These are phyloP conservation scores for Oleoguttula mirabilis DNA, from an alignment of 495 filamentous ascomycete species.

Conservation along the genomic window DNA sequence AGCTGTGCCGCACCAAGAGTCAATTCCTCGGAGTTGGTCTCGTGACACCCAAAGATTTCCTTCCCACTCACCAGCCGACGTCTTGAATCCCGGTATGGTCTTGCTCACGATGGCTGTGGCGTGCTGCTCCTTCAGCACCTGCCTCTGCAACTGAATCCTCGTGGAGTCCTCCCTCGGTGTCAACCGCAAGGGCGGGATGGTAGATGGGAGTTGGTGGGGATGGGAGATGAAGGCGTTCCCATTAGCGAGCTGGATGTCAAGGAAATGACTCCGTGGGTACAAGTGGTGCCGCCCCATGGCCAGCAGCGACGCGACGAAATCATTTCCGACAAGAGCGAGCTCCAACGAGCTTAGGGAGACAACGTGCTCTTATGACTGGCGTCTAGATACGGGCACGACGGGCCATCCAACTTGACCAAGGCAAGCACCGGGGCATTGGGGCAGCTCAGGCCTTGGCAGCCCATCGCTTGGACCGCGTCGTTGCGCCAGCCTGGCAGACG, in stretches of 20 bases:
- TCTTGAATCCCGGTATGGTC: conserved; percentile 28
- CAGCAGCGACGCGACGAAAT: neutral
- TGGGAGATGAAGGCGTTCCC: neutral
- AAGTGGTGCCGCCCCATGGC: conserved; percentile 15
- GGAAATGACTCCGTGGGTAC: no score
- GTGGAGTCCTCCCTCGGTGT: conserved; percentile 15
- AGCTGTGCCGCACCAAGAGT: conserved; percentile 17
- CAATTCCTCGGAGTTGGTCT: neutral
- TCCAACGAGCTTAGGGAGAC: no score
- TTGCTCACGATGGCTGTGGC: conserved; percentile 10
- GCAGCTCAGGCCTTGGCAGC: no score
- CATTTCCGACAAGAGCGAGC: no score
- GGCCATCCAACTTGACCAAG: neutral
- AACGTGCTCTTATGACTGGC: conserved; percentile 1
- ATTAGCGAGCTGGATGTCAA: conserved; percentile 18
- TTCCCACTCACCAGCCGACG: conserved; percentile 26
- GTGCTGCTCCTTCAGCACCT: conserved; percentile 11
- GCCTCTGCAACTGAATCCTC: conserved; percentile 15
- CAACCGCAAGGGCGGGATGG: conserved; percentile 5
- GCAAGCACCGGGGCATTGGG: no score
- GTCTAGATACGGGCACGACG: neutral
- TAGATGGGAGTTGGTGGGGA: conserved; percentile 1
- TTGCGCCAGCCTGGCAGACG: no score
- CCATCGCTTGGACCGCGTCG: no score
- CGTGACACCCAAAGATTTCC: neutral